Evolutionary conservation across 257 asterid genomes (phyloP).

Genomic region (Oldenlandia corymbosa): DNA sequence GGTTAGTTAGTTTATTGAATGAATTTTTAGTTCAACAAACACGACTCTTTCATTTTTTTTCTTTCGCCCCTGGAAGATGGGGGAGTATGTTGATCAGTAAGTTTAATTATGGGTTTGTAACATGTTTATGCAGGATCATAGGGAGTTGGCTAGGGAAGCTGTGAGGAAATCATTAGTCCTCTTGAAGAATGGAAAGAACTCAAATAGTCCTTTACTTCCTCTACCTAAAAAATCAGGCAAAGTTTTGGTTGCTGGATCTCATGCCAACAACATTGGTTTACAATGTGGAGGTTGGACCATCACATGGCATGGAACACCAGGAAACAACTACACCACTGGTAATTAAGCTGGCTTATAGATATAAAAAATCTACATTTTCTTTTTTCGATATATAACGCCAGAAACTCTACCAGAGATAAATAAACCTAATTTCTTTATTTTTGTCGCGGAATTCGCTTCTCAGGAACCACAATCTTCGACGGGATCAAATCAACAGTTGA

Average conservation of each 20-base stretch:
- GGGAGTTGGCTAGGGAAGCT: constrained; percentile 35
- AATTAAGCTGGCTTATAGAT: no score
- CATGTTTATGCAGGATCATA: constrained; percentile 24
- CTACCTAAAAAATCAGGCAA: constrained; percentile 42
- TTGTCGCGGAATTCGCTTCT: not conserved
- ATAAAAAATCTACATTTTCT: no score
- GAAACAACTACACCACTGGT: no score
- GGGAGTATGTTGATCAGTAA: not conserved
- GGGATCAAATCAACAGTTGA: constrained; percentile 59
- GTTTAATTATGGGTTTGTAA: not conserved
- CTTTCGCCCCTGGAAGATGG: no score
- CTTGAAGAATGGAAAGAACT: constrained; percentile 63
- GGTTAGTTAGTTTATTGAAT: no score
- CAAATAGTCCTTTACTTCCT: constrained; percentile 56
- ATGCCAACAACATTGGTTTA: constrained; percentile 64
- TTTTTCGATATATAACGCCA: no score
- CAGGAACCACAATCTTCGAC: constrained; percentile 80
- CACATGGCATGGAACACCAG: constrained; percentile 77
- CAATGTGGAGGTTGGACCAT: constrained; percentile 87
- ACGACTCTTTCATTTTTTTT: no score
- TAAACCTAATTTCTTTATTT: not conserved
- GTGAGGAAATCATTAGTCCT: constrained; percentile 54
- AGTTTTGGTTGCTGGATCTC: constrained; percentile 61
- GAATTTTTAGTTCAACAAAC: constrained; percentile 13
- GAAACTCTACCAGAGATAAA: constrained; percentile 66